These are phyloP conservation scores for Astrothelium macrocarpum DNA, from an alignment of 495 filamentous ascomycete genomes.

Conservation along the genomic window DNA sequence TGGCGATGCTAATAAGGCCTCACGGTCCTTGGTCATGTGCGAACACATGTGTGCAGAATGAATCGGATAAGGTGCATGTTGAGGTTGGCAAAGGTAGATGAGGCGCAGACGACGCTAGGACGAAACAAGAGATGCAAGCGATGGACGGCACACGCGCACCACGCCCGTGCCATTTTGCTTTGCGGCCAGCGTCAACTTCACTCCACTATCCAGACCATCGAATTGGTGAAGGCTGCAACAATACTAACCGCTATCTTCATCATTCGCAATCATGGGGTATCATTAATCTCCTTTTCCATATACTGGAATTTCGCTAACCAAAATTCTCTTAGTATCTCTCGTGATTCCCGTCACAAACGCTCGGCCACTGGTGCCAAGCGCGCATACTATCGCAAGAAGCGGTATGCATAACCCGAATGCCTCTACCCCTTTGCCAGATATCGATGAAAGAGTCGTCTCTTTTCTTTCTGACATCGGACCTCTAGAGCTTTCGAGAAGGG, in stretches of 20 bases:
- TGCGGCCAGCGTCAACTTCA: not conserved
- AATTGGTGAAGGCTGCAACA: not conserved
- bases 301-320: slow-evolving; percentile 14
- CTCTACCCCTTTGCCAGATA: slow-evolving; percentile 15
- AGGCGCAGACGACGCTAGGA: not conserved
- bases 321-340: slow-evolving; percentile 62
- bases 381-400: slow-evolving; percentile 82
- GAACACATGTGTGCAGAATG: no score
- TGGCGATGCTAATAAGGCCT: no score
- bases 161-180: not conserved
- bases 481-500: slow-evolving; percentile 94
- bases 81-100: no score
- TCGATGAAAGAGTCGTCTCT: not conserved
- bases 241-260: slow-evolving; percentile 42
- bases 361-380: slow-evolving; percentile 95
- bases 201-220: not conserved
- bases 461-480: slow-evolving; percentile 28
- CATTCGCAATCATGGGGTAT: slow-evolving; percentile 72
- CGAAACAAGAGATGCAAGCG: not conserved
- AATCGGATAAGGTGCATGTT: no score
- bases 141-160: not conserved
- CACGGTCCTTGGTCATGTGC: no score
- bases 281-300: slow-evolving; percentile 3
- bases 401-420: slow-evolving; percentile 48
- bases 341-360: slow-evolving; percentile 98